A percentile compares a stretch with the other conserved stretches of the same genome.
Evolutionary conservation across 2,329 filamentous ascomycete genomes (phyloP).

Genomic region (Nemania sp.): DNA sequence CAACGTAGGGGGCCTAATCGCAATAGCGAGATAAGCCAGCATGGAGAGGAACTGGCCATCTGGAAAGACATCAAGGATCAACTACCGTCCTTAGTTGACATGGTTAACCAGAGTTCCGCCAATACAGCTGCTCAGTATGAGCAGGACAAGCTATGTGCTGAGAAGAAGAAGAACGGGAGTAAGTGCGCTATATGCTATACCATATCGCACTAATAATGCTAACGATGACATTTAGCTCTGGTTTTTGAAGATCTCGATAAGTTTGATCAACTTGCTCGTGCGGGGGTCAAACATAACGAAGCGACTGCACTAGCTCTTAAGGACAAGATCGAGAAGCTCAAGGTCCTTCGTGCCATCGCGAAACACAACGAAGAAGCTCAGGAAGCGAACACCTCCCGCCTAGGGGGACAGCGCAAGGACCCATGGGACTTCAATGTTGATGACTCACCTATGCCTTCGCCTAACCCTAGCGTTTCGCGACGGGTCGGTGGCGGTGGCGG

Average conservation of each 20-base stretch:
- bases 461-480: slow-evolving; percentile 52
- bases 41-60: slow-evolving; percentile 57
- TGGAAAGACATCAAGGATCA: slow-evolving; percentile 58
- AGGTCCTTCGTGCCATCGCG: slow-evolving; percentile 55
- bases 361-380: slow-evolving; percentile 49
- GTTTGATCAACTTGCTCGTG: slow-evolving; percentile 50
- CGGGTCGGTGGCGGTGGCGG: slow-evolving; percentile 52
- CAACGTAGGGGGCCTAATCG: slow-evolving; percentile 52
- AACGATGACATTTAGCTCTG: slow-evolving; percentile 48
- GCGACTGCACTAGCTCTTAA: slow-evolving; percentile 25
- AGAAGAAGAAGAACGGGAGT: slow-evolving; percentile 52
- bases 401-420: slow-evolving; percentile 47
- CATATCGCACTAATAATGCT: slow-evolving; percentile 41
- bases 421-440: slow-evolving; percentile 60
- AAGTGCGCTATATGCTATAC: slow-evolving; percentile 40
- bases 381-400: slow-evolving; percentile 51
- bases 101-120: slow-evolving; percentile 57
- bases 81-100: slow-evolving; percentile 51
- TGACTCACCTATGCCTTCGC: slow-evolving; percentile 59
- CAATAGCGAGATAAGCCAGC: slow-evolving; percentile 54
- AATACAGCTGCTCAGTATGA: slow-evolving; percentile 54
- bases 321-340: slow-evolving; percentile 54
- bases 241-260: slow-evolving; percentile 51
- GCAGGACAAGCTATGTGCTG: slow-evolving; percentile 56
- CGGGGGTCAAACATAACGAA: slow-evolving; percentile 52